Base-by-base conservation (phyloP, 169 alveolate genomes). In the Cryptosporidium ubiquitum region DNA sequence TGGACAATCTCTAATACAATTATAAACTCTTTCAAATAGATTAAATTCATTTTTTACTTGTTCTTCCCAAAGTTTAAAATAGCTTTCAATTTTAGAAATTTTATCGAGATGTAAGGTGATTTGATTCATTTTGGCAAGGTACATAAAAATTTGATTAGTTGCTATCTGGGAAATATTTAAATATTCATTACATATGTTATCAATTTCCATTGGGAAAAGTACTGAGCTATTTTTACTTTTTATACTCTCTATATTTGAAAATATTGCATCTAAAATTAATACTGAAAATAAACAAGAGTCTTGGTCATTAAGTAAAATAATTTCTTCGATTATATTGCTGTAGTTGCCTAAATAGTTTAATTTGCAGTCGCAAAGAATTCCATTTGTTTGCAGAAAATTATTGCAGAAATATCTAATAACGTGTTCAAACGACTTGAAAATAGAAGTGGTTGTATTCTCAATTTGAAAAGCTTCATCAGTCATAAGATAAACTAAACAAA, bases 171-270 rank as follows among this genome's bases (percentile, higher is more conserved):
- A 42, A 20, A 66, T 64, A 33, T 23, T 26, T 5, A 79, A 29
- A n/a, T 79, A 79, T 60, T 79, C 89, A 33, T 79, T 79, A 3
- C 49, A 47, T 16, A 79, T 79, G 52, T 79, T 61, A 18, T 79
- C 75, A 18, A 79, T 23, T 40, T 79, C 89, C 20, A 9, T 61
- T 16, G 75, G 89, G 75, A 79, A 79, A n/a, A 79, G 35, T 37
- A 55, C 18, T 3, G 71, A 33, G 23, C 55, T 40, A n/a, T 18
- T 33, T 55, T 23, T 12, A 31, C 10, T 40, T 55, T 49, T 61
- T 31, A 35, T 29, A 14, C 60, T 52, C 10, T 18, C 42, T 35
- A 64, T 16, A 64, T 26, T 64, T 37, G 49, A n/a, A 37, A 52
- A 33, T 49, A 73, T 44, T 12, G 49, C 40, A 20, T 73, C 55